Evolutionary conservation across 2,329 filamentous ascomycete genomes (phyloP), one percentile per base, ranked within the genome.

Genomic region (Colletotrichum higginsianum): DNA sequence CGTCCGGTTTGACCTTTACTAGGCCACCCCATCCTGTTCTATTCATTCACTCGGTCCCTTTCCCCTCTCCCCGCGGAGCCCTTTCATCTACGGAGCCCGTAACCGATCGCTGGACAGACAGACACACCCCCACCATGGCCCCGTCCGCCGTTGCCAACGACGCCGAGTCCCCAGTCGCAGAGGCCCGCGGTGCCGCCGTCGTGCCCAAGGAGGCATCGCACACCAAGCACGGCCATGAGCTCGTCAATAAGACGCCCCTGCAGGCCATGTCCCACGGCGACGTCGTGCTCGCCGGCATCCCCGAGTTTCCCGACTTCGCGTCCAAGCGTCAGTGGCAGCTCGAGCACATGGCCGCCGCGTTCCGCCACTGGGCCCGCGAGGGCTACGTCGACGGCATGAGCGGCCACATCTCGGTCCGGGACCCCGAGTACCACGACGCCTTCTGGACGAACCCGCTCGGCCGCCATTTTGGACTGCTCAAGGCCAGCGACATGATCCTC

Each of bases 381-480:
- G 90, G 89, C 61, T 92, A 89, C 80, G 90, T 88, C 0, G 91
- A 93, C 80, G 92, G 92, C 66, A 92, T 93, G 84, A 85, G 86
- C 38, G 91, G 91, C 0, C 91, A 93, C 79, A 93, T 93, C 71
- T 87, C 84, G 3, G 88, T 92, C 0, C 85, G 90, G 13, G 91
- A 92, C 75, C 90, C 91, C 0, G 89, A 92, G 77, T 82, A 87
- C 72, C 81, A 82, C 0, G 81, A 90, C 64, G 85, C 85, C 0
- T 91, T 92, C 80, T 93, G 92, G 92, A 93, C 90, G 74, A 86
- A 94, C 89, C 82, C 91, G 79, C 35, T 94, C 0, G 90, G 89
- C 3, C 83, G 84, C 23, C 91, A 93, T 78, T 94, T 93, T 76
- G 91, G 87, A 2, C 82, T 91, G 63, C 84, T 94, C 65, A 89